Base-by-base conservation (phyloP, 75 land plant species). In the Picea sitchensis region DNA sequence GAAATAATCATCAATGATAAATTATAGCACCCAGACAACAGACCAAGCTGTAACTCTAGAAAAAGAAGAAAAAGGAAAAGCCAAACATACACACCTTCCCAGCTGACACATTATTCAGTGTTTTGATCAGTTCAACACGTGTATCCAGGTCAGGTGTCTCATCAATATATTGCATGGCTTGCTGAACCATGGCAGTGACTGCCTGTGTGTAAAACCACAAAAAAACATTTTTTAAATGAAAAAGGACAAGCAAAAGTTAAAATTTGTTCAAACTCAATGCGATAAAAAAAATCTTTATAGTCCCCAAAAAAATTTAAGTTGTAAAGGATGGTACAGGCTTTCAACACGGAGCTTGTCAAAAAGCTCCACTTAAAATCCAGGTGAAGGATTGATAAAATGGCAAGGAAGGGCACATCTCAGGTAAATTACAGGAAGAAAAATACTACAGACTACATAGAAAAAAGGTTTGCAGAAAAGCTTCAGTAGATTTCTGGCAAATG, bases 81-180 rank as follows among this genome's bases (percentile, higher is more conserved):
- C 21, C 34, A 31, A 4, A 6, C 59, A 3, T 20, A 20, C 51
- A 77, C 36, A 97, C 99, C 99, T 97, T 97, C n/a, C 99, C 99
- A 59, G 96, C 98, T 75, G 98, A 91, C 14, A 97, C 98, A 87
- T 38, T 89, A 71, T 93, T 95, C 36, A 95, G 91, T 56, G 99
- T 95, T 80, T 97, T 93, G 74, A 97, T 97, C 9, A 97, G 93
- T 79, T 97, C 99, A 73, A 97, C 81, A 11, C 88, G 87, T 34
- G 94, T 80, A n/a, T 95, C 99, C 77, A 93, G 14, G 78, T 91
- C 93, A 68, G 99, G 98, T 23, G 96, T 91, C 65, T 95, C 86
- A 80, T 97, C 98, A 79, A 97, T 93, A 76, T 97, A 97, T 61
- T 93, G 93, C 99, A 97, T 97, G 56, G 96, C 95, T 86, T 97